Conservation (phyloP, 2,329 filamentous ascomycete species). For the Beauveria brongniartii region DNA sequence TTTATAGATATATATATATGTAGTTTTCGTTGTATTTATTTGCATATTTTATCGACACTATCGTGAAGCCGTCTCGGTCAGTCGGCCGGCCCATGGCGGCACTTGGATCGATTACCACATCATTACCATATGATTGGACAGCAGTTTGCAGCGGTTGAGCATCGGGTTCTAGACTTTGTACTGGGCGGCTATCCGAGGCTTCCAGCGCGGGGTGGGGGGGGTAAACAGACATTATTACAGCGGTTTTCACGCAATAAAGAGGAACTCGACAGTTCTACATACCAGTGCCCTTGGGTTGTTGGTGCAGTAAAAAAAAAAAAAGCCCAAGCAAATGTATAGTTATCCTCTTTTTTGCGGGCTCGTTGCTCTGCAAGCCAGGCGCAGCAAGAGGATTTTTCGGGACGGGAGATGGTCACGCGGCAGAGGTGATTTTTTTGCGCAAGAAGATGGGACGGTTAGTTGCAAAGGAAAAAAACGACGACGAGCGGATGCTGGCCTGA, state of each 20-base stretch:
- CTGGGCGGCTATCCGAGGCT: constrained; percentile 7
- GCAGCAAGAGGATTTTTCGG: constrained; percentile 29
- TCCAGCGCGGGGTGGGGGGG: neutral
- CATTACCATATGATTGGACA: constrained; percentile 8
- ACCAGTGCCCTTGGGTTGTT: too few species aligned
- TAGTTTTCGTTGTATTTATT: neutral
- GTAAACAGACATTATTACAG: neutral
- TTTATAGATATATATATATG: too few species aligned
- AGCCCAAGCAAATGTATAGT: neutral
- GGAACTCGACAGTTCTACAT: neutral
- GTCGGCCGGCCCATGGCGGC: neutral
- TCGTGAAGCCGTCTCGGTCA: neutral
- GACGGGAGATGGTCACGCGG: constrained; percentile 8
- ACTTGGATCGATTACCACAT: constrained; percentile 9
- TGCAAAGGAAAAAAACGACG: neutral
- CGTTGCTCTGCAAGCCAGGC: neutral
- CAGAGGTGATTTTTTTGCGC: neutral
- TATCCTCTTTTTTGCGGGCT: constrained; percentile 7
- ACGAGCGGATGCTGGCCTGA: too few species aligned
- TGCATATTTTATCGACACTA: neutral
- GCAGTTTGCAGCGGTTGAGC: constrained; percentile 1
- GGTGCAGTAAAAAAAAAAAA: neutral
- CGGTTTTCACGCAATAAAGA: too few species aligned
- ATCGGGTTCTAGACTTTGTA: neutral
- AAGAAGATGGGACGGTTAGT: neutral